These are phyloP conservation scores for Triticum turgidum DNA, from an alignment of 176 grass and related monocot genomes.

Conservation along the genomic window DNA sequence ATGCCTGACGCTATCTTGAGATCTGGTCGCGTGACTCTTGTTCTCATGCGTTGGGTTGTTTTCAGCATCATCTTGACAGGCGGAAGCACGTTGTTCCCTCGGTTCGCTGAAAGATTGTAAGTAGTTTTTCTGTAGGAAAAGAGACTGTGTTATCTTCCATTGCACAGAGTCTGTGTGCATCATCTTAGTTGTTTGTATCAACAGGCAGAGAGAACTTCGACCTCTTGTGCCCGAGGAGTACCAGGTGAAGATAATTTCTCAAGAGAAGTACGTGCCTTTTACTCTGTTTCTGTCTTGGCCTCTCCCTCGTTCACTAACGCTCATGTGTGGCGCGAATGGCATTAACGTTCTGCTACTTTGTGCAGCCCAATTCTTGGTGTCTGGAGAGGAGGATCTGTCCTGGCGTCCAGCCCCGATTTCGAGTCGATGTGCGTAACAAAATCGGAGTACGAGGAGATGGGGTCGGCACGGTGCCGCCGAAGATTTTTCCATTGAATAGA, in stretches of 20 bases:
- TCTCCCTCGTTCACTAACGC: neutral
- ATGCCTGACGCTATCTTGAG: neutral
- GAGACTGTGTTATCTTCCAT: neutral
- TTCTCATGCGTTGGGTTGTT: slow-evolving; percentile 29
- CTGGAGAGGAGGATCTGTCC: slow-evolving; percentile 88
- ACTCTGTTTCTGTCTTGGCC: neutral
- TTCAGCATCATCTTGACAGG: slow-evolving; percentile 91
- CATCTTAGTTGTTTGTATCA: neutral
- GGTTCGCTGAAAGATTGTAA: slow-evolving; percentile 88
- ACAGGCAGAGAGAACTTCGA: slow-evolving; percentile 82
- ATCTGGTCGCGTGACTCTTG: neutral
- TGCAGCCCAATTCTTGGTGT: slow-evolving; percentile 75
- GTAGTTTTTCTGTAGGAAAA: slow-evolving; percentile 16
- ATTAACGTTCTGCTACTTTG: neutral
- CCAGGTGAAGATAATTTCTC: slow-evolving; percentile 72
- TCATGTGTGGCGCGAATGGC: neutral
- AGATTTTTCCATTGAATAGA: slow-evolving; percentile 78
- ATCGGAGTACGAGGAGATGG: slow-evolving; percentile 91
- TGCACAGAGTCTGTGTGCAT: neutral
- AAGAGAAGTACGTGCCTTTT: slow-evolving; percentile 58
- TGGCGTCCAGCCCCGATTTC: slow-evolving; percentile 81
- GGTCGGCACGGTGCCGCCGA: slow-evolving; percentile 66
- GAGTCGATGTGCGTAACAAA: slow-evolving; percentile 83
- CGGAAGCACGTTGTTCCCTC: slow-evolving; percentile 84
- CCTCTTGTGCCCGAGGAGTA: slow-evolving; percentile 79